Base-by-base conservation (phyloP, 1,284 basidiomycete genomes). In the Ganoderma meredithae region DNA sequence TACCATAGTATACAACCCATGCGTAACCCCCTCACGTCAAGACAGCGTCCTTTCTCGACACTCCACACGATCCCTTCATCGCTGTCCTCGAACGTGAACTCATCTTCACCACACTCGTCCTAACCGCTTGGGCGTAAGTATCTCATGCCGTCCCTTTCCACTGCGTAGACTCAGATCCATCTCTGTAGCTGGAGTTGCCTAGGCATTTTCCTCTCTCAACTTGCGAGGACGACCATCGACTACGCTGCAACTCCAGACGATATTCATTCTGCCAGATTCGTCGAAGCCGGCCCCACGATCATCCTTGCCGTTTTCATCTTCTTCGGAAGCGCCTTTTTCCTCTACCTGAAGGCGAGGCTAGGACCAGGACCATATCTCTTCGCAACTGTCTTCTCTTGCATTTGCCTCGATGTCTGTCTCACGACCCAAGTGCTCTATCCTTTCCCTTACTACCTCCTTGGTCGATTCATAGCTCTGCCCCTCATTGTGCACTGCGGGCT, bases 221-320 rank as follows among this genome's bases (percentile, higher is more conserved):
- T 91, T 8, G 84, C 89, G 2, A 86, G 93, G 27, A 81, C 74
- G 3, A 76, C 86, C 63, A 83, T 81, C 43, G 78, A 86, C 60
- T 74, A 83, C 1, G 77, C 74, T 31, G 85, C 84, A 0, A 77
- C 82, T 13, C 65, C 83, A 0, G 47, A 73, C 1, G 79, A 82
- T 0, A 76, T 88, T 22, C 76, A 79, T 2, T 75, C 82, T 22
- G 91, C 89, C 0, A 73, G 82, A 64, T 93, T 87, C 74, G 77
- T 93, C 19, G 89, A 93, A 79, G 81, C 85, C 15, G 86, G 73
- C 81, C 90, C 91, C 0, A 85, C 86, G 3, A 80, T 89, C 53
- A 89, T 94, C 59, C 76, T 90, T 5, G 87, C 82, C 3, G 79
- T 90, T 36, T 95, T 93, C 73, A 82, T 94, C 4, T 90, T 91